phyloP scores from a whole-genome alignment of 495 filamentous ascomycete species.

The Neurospora sp. region DNA sequence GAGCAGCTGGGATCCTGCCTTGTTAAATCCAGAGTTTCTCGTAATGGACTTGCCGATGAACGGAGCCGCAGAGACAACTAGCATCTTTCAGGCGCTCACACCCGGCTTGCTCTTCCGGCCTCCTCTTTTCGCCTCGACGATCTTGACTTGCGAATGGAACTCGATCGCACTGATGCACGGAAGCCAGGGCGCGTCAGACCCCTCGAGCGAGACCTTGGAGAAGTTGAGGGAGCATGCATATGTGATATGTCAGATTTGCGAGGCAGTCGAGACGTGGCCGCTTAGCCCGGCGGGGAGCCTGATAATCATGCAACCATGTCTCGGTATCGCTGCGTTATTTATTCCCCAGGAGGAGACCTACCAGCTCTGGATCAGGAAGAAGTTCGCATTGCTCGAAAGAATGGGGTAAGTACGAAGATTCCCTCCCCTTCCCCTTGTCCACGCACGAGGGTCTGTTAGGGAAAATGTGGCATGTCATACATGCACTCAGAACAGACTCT shows the following conservation, averaged over 20 bases:
- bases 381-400: slow-evolving; percentile 68
- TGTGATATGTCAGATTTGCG: slow-evolving; percentile 64
- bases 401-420: slow-evolving; percentile 56
- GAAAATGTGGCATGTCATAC: neutral
- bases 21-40: slow-evolving; percentile 47
- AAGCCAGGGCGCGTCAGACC: slow-evolving; percentile 51
- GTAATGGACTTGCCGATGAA: slow-evolving; percentile 48
- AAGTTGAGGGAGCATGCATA: slow-evolving; percentile 53
- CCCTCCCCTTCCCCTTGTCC: neutral
- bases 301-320: slow-evolving; percentile 62
- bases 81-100: slow-evolving; percentile 63
- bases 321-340: slow-evolving; percentile 70
- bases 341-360: slow-evolving; percentile 62
- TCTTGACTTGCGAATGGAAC: slow-evolving; percentile 66
- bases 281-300: slow-evolving; percentile 57
- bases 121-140: slow-evolving; percentile 59
- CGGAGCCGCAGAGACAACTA: slow-evolving; percentile 41
- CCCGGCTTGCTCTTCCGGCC: slow-evolving; percentile 57
- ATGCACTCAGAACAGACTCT: neutral
- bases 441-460: neutral
- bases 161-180: slow-evolving; percentile 71
- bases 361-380: slow-evolving; percentile 74
- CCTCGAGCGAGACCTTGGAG: slow-evolving; percentile 38
- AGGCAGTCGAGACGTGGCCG: slow-evolving; percentile 65
- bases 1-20: slow-evolving; percentile 43